These are phyloP conservation scores for Teunomyces stri DNA, from an alignment of 805 yeast genomes.

Conservation along the genomic window DNA sequence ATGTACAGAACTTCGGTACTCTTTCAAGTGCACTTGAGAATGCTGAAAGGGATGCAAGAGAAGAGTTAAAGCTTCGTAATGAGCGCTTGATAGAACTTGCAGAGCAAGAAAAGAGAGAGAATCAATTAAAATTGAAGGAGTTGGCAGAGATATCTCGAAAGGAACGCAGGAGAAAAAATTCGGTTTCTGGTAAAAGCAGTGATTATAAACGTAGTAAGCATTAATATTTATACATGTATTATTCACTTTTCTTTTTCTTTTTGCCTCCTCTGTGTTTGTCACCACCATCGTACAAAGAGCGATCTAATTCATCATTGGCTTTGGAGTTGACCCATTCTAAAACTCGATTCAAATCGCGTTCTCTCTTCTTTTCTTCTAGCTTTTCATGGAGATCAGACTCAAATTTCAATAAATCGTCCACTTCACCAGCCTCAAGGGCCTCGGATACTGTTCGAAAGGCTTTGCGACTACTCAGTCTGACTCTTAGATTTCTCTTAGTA, in stretches of 20 bases:
- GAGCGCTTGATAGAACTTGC: conserved; percentile 24
- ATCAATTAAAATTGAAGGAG: conserved; percentile 26
- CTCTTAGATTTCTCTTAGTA: conserved; percentile 31
- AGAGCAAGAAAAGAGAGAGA: conserved; percentile 24
- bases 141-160: conserved; percentile 27
- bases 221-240: not conserved
- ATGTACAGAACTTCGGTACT: conserved; percentile 57
- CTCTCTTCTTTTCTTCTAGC: conserved; percentile 32
- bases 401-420: conserved; percentile 23
- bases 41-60: conserved; percentile 28
- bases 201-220: conserved; percentile 2
- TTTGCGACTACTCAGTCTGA: conserved; percentile 4
- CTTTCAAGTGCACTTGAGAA: conserved; percentile 68
- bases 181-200: not conserved
- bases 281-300: conserved; percentile 57
- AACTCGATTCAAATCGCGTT: conserved; percentile 46
- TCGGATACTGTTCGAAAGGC: conserved; percentile 16
- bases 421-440: conserved; percentile 25
- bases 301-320: conserved; percentile 52
- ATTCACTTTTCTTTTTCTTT: conserved; percentile 2
- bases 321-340: conserved; percentile 61
- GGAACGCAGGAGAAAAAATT: conserved; percentile 12
- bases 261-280: conserved; percentile 21
- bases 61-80: conserved; percentile 25
- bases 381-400: conserved; percentile 26